Conservation (phyloP, 345 rosid genomes). For the Salix caprea region DNA sequence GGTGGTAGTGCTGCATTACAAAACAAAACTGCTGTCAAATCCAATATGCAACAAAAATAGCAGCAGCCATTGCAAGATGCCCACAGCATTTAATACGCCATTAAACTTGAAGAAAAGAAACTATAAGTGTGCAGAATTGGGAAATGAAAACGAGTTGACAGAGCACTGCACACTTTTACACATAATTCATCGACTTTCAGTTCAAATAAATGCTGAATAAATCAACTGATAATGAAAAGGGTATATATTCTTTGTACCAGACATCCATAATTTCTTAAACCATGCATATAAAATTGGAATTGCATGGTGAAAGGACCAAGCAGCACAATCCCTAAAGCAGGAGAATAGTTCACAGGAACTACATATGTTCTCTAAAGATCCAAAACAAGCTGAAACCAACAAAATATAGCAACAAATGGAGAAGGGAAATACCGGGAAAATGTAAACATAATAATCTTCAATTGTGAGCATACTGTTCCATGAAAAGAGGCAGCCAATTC, state of each 20-base stretch:
- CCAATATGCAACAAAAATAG: not conserved
- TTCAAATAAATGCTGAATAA: not conserved
- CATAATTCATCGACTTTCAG: not conserved
- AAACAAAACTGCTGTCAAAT: slow-evolving; percentile 8
- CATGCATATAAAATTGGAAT: not conserved
- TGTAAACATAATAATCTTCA: slow-evolving; percentile 52
- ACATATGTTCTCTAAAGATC: not conserved
- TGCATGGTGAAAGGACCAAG: too few species aligned
- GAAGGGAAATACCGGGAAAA: slow-evolving; percentile 56
- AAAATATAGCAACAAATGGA: not conserved
- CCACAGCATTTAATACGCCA: not conserved
- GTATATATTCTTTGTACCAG: not conserved
- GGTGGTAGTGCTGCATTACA: slow-evolving; percentile 57
- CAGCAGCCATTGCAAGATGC: not conserved
- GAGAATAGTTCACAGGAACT: too few species aligned
- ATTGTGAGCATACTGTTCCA: slow-evolving; percentile 88
- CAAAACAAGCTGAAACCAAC: not conserved
- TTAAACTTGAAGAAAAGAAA: not conserved
- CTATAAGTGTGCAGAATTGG: too few species aligned
- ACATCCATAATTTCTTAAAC: not conserved
- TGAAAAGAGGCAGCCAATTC: slow-evolving; percentile 70
- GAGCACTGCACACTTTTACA: not conserved
- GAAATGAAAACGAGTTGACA: not conserved
- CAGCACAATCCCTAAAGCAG: not conserved
- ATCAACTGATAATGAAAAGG: not conserved